A percentile compares a stretch with the other conserved stretches of the same genome.
Conservation (phyloP, 805 yeast species). For the Candida ficus region DNA sequence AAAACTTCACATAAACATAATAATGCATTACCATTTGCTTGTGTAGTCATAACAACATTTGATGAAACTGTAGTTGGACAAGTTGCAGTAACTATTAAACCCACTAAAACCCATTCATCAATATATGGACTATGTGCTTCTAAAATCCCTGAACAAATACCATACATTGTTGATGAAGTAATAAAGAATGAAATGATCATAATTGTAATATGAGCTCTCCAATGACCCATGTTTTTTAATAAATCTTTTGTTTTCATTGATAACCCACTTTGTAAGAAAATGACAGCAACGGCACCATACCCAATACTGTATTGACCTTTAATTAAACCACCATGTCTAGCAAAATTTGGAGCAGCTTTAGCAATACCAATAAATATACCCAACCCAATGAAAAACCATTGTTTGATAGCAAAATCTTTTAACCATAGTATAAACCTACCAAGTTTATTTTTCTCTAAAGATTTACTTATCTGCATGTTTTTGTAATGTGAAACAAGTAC, state of each 20-base stretch:
- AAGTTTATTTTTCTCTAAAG: not conserved
- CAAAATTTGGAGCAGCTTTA: constrained; percentile 74
- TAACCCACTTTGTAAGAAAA: constrained; percentile 76
- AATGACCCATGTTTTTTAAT: constrained; percentile 57
- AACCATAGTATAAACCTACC: constrained; percentile 11
- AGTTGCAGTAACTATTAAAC: constrained; percentile 75
- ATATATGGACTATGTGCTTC: constrained; percentile 53
- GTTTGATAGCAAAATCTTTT: constrained; percentile 26
- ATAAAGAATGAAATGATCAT: constrained; percentile 63
- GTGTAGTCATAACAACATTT: constrained; percentile 86
- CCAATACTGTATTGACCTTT: constrained; percentile 72
- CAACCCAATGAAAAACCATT: constrained; percentile 74
- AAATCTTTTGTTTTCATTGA: constrained; percentile 66
- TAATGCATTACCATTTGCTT: constrained; percentile 78
- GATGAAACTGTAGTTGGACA: constrained; percentile 93
- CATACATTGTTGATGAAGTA: constrained; percentile 67
- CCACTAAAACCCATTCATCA: constrained; percentile 73
- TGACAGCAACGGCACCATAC: constrained; percentile 83
- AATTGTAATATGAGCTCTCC: constrained; percentile 80
- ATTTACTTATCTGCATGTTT: constrained; percentile 1
- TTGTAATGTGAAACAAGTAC: not conserved
- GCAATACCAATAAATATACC: constrained; percentile 76
- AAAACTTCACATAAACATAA: constrained; percentile 80
- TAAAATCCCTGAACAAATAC: constrained; percentile 63
- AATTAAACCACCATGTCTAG: constrained; percentile 75